phyloP scores from a whole-genome alignment of 1,139 yeast species.

The Insectozyma bohioensis region DNA sequence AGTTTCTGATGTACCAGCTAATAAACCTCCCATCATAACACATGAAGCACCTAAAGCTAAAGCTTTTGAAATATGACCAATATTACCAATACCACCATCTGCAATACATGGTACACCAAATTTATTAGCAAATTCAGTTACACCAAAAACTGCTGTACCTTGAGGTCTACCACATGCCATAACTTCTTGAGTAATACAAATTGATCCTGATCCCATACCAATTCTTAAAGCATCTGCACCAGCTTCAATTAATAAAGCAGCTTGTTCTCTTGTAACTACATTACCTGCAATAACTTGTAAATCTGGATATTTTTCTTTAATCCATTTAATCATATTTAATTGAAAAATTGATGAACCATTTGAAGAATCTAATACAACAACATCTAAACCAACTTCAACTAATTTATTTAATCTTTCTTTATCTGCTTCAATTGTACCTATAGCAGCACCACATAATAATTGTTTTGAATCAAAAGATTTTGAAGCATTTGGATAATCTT shows the following conservation, averaged over 20 bases:
- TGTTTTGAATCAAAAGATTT: constrained; percentile 93
- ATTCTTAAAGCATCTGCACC: constrained; percentile 99
- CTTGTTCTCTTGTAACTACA: constrained; percentile 98
- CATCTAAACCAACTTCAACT: constrained; percentile 96
- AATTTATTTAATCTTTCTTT: constrained; percentile 78
- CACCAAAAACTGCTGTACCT: constrained; percentile 93
- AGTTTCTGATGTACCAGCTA: constrained; percentile 98
- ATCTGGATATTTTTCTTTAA: constrained; percentile 75
- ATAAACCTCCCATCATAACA: constrained; percentile 99
- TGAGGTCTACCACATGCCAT: constrained; percentile 99
- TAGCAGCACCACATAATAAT: constrained; percentile 97
- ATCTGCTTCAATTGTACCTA: constrained; percentile 92
- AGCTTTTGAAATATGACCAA: constrained; percentile 98
- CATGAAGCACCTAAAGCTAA: constrained; percentile 94
- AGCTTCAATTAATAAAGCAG: constrained; percentile 90
- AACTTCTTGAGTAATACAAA: constrained; percentile 98
- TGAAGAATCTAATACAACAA: constrained; percentile 92
- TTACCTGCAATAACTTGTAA: constrained; percentile 95
- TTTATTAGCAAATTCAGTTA: constrained; percentile 80
- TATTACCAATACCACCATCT: constrained; percentile 99
- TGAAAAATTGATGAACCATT: constrained; percentile 98
- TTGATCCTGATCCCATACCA: constrained; percentile 99
- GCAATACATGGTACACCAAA: constrained; percentile 98
- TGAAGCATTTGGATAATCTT: constrained; percentile 90
- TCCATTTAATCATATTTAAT: constrained; percentile 89